These are phyloP conservation scores for Protomyces inundatus DNA, from an alignment of 1,139 yeast species.

Conservation along the genomic window DNA sequence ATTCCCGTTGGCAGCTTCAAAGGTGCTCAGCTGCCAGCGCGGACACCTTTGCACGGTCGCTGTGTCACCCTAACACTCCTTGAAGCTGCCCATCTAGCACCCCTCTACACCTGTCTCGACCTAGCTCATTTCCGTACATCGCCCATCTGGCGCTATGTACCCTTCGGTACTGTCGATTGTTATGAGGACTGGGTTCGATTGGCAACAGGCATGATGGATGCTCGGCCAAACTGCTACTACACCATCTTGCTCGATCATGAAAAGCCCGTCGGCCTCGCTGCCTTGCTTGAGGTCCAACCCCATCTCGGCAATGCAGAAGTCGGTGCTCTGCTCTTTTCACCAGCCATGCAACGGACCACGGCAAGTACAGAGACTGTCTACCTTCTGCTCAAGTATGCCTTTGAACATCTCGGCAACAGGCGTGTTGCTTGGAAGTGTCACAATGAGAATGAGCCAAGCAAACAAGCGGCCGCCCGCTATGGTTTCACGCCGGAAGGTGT, in stretches of 20 bases:
- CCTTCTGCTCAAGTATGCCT: constrained; percentile 36
- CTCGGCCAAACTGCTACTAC: constrained; percentile 34
- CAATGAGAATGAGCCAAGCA: constrained; percentile 36
- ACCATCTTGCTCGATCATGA: constrained; percentile 33
- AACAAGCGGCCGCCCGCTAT: constrained; percentile 37
- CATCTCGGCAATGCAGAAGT: constrained; percentile 36
- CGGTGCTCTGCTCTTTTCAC: constrained; percentile 37
- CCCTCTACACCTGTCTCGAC: neutral
- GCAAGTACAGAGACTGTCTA: constrained; percentile 38
- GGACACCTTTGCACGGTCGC: neutral
- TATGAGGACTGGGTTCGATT: constrained; percentile 24
- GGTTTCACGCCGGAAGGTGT: constrained; percentile 39
- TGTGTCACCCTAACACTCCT: neutral
- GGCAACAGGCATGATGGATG: neutral
- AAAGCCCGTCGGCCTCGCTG: constrained; percentile 36
- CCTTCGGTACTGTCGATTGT: constrained; percentile 28
- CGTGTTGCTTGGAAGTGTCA: constrained; percentile 41
- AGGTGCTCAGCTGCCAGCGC: neutral
- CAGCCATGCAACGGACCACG: constrained; percentile 35
- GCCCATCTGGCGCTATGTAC: constrained; percentile 33
- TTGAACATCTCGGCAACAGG: constrained; percentile 37
- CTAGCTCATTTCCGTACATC: constrained; percentile 23
- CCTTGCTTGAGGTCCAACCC: constrained; percentile 35
- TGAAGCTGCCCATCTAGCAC: neutral
- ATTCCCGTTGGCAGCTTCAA: neutral